Conservation (phyloP, 176 grass and related monocot species). For the Hyparrhenia diplandra region DNA sequence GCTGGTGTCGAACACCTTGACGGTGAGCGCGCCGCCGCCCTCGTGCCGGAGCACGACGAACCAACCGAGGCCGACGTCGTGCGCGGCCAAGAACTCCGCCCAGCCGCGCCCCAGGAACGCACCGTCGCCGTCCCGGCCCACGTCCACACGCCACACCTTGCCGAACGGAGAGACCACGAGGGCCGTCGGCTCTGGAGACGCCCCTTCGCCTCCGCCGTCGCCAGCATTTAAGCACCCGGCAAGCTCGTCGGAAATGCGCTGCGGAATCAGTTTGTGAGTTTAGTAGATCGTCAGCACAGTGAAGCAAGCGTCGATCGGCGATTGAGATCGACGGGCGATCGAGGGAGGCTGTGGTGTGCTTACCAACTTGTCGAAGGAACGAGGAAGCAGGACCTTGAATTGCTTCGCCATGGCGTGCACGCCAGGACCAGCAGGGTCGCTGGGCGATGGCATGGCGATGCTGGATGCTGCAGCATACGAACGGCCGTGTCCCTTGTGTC, state of each 20-base stretch:
- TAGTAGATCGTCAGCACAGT: too few relatives aligned
- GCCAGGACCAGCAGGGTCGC: background rate
- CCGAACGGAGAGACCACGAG: constrained; percentile 21
- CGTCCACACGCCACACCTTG: constrained; percentile 29
- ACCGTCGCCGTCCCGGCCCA: constrained; percentile 19
- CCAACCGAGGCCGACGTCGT: constrained; percentile 20
- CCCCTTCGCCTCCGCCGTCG: background rate
- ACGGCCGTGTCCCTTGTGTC: too few relatives aligned
- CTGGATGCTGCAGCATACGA: too few relatives aligned
- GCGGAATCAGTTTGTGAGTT: background rate
- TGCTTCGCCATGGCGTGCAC: background rate
- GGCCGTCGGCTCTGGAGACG: background rate
- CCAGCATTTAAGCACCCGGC: background rate
- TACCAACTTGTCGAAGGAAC: background rate
- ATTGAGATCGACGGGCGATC: too few relatives aligned
- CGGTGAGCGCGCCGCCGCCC: constrained; percentile 2
- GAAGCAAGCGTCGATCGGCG: too few relatives aligned
- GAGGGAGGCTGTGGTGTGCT: background rate
- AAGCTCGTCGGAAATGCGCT: constrained; percentile 34
- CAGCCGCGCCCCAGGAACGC: constrained; percentile 32
- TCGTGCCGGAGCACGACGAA: constrained; percentile 31
- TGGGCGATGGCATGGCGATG: background rate
- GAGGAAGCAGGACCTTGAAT: background rate
- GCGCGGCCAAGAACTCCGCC: constrained; percentile 27
- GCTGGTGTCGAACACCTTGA: constrained; percentile 32